phyloP scores from a whole-genome alignment of 1,139 yeast species.

The Tardiomyces depauwii region DNA sequence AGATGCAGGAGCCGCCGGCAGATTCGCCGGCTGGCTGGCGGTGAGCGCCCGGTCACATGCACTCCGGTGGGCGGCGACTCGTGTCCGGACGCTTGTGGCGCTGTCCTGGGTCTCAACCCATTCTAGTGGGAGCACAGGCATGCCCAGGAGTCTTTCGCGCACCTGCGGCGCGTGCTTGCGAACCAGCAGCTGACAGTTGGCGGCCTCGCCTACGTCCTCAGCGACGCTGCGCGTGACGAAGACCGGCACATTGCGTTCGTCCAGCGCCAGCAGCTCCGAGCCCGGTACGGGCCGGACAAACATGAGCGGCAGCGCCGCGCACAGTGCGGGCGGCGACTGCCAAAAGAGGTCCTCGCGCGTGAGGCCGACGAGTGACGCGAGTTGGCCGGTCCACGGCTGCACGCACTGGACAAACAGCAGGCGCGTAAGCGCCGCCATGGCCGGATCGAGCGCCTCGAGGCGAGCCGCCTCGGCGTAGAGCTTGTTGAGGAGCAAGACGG shows the following conservation, averaged over 20 bases:
- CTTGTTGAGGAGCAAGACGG: neutral
- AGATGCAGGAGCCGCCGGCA: neutral
- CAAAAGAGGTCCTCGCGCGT: neutral
- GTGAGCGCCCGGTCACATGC: neutral
- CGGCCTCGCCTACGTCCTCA: constrained; percentile 10
- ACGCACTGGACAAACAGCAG: neutral
- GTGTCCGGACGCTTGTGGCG: neutral
- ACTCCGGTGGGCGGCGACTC: neutral
- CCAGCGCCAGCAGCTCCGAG: constrained; percentile 9
- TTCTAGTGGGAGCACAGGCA: neutral
- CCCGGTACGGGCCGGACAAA: constrained; percentile 8
- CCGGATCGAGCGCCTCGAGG: neutral
- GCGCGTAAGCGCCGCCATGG: neutral
- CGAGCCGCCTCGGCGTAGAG: neutral
- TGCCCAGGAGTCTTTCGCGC: neutral
- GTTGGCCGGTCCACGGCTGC: constrained; percentile 10
- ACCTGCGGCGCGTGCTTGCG: neutral
- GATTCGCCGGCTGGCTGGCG: neutral
- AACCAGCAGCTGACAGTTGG: constrained; percentile 8
- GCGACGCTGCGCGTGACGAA: constrained; percentile 15
- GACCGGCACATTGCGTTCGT: constrained; percentile 9
- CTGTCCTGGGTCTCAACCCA: neutral
- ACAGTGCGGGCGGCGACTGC: neutral
- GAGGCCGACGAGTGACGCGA: constrained; percentile 8
- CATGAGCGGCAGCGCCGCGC: neutral